Percentiles rank a stretch among this genome's conserved stretches.
These are phyloP conservation scores for Dissophora globulifera DNA, from an alignment of 192 early-diverging fungal species.

Conservation along the genomic window DNA sequence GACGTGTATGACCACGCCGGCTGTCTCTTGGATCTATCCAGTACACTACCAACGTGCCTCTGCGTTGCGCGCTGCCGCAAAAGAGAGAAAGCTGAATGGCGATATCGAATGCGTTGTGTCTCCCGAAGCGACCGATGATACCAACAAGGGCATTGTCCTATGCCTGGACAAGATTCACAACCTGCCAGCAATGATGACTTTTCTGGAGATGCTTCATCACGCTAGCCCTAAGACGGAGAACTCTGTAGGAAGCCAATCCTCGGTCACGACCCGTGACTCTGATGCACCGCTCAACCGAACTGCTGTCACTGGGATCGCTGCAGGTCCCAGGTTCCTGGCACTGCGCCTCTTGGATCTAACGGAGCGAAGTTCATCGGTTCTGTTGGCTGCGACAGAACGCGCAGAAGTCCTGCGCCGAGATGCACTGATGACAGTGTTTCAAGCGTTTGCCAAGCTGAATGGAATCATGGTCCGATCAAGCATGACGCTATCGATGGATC, in stretches of 20 bases:
- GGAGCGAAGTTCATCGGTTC: slow-evolving; percentile 81
- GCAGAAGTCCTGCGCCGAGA: slow-evolving; percentile 73
- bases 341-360: slow-evolving; percentile 83
- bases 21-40: slow-evolving; percentile 80
- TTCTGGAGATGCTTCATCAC: slow-evolving; percentile 51
- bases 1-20: slow-evolving; percentile 88
- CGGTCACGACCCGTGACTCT: slow-evolving; percentile 6
- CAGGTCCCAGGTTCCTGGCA: slow-evolving; percentile 62
- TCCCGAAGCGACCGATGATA: background rate
- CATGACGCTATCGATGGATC: slow-evolving; percentile 66
- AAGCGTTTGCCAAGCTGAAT: slow-evolving; percentile 84
- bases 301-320: background rate
- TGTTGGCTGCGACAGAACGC: slow-evolving; percentile 74
- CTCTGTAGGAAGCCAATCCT: background rate
- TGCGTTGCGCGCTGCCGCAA: slow-evolving; percentile 14
- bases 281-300: background rate
- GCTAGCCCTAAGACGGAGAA: background rate
- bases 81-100: slow-evolving; percentile 12
- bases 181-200: slow-evolving; percentile 57
- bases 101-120: slow-evolving; percentile 5
- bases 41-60: slow-evolving; percentile 63
- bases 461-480: slow-evolving; percentile 69
- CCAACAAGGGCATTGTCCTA: slow-evolving; percentile 43
- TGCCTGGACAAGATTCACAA: slow-evolving; percentile 57
- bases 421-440: slow-evolving; percentile 83